Percentiles rank a stretch among this genome's conserved stretches.
Evolutionary conservation across 2,329 filamentous ascomycete genomes (phyloP).

Genomic region (Fusarium sp.): DNA sequence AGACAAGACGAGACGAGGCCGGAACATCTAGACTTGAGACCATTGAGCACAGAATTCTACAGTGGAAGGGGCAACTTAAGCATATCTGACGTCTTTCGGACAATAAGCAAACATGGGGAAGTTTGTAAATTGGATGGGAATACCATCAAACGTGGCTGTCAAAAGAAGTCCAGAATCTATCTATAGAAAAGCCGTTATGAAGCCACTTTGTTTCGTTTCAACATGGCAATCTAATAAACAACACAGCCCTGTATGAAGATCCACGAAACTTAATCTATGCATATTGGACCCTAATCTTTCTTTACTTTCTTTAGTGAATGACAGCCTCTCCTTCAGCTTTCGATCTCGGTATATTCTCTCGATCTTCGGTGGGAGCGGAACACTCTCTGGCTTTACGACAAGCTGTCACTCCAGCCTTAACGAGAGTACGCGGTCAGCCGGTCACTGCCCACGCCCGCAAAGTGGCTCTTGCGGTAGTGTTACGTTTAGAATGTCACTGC

Average conservation of each 20-base stretch:
- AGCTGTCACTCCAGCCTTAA: neutral
- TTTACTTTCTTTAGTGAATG: neutral
- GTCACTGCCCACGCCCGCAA: neutral
- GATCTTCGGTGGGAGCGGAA: neutral
- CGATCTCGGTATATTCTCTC: neutral
- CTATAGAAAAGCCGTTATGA: neutral
- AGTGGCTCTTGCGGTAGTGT: neutral
- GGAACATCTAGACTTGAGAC: neutral
- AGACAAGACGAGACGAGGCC: neutral
- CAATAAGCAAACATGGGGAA: neutral
- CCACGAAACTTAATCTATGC: neutral
- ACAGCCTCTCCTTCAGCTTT: neutral
- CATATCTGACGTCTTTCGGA: constrained; percentile 1
- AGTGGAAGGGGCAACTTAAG: neutral
- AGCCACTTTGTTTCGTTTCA: constrained; percentile 4
- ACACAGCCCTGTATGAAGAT: neutral
- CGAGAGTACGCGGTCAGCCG: neutral
- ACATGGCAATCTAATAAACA: neutral
- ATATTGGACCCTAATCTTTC: neutral
- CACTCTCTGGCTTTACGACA: neutral
- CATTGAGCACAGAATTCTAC: neutral
- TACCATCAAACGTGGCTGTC: neutral
- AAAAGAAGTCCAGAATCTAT: neutral
- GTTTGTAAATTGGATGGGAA: constrained; percentile 1
- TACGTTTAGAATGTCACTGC: neutral